These are phyloP conservation scores for Beta vulgaris DNA, from an alignment of 148 eudicot genomes.

Conservation along the genomic window DNA sequence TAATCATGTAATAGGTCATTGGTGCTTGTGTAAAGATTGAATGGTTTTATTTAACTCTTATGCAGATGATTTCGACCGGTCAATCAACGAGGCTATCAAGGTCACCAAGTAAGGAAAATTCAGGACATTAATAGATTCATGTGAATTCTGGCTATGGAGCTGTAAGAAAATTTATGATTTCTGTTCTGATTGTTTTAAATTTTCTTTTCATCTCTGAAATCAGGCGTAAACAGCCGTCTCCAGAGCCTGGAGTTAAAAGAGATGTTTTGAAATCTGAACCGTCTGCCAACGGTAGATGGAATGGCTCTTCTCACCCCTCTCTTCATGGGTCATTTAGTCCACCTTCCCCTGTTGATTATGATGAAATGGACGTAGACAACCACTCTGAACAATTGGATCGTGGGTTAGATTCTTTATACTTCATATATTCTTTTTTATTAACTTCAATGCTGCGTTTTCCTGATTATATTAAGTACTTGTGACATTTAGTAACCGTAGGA, in stretches of 20 bases:
- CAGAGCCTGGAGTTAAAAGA: conserved; percentile 52
- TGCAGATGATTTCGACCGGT: conserved; percentile 54
- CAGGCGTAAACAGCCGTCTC: conserved; percentile 66
- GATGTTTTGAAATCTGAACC: conserved; percentile 43
- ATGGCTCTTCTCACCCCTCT: conserved; percentile 44
- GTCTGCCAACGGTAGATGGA: conserved; percentile 56
- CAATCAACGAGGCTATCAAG: conserved; percentile 81
- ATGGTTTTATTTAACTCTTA: conserved; percentile 20
- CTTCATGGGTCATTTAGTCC: conserved; percentile 44
- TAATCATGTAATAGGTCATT: neutral
- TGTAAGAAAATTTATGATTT: neutral
- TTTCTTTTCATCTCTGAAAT: conserved; percentile 7
- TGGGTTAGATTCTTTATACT: conserved; percentile 42
- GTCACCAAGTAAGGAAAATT: conserved; percentile 64
- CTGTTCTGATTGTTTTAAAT: neutral
- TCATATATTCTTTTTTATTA: neutral
- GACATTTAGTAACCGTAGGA: conserved; percentile 55
- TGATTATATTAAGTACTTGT: conserved; percentile 1
- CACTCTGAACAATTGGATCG: conserved; percentile 53
- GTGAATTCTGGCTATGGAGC: neutral
- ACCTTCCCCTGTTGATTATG: conserved; percentile 57
- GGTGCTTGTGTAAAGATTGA: neutral
- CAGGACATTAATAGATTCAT: neutral
- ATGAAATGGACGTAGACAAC: conserved; percentile 51
- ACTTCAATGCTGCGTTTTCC: neutral